Conservation (phyloP, 768 basidiomycete genomes). For the Pholiota molesta region DNA sequence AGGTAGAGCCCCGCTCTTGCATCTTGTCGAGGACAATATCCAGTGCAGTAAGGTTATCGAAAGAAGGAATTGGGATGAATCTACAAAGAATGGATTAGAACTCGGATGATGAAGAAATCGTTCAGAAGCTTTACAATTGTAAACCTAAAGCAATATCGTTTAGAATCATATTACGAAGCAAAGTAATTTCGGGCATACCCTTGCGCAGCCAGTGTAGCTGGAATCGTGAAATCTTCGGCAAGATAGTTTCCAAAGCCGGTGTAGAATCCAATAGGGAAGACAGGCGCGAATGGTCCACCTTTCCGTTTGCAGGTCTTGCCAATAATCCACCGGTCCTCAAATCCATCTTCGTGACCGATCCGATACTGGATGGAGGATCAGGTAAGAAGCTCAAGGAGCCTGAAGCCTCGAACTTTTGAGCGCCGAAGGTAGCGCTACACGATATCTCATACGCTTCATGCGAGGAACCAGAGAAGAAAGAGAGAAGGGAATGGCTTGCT, state of each 20-base stretch:
- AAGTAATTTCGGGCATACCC: constrained; percentile 42
- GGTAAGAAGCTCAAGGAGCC: constrained; percentile 54
- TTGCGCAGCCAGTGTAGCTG: constrained; percentile 56
- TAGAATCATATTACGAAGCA: not conserved
- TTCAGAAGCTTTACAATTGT: constrained; percentile 39
- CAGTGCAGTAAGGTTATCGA: constrained; percentile 59
- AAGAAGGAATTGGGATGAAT: constrained; percentile 76
- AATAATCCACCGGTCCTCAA: constrained; percentile 58
- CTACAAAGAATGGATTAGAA: constrained; percentile 27
- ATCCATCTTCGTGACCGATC: constrained; percentile 68
- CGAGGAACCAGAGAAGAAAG: constrained; percentile 48
- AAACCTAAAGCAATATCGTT: constrained; percentile 25
- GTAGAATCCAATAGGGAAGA: constrained; percentile 80
- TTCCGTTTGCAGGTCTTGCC: constrained; percentile 54
- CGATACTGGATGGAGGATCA: constrained; percentile 45
- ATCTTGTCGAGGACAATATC: constrained; percentile 66
- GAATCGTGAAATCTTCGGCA: constrained; percentile 51
- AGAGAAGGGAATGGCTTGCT: constrained; percentile 51
- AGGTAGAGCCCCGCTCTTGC: constrained; percentile 69
- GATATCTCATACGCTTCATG: constrained; percentile 37
- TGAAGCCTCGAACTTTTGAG: constrained; percentile 47
- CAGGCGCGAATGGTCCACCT: constrained; percentile 50
- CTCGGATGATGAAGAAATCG: constrained; percentile 19
- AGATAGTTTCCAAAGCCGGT: constrained; percentile 61
- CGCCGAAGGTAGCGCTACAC: constrained; percentile 39